Conservation (phyloP, 1,139 yeast genomes). For the Nakaseomyces glabratus region DNA sequence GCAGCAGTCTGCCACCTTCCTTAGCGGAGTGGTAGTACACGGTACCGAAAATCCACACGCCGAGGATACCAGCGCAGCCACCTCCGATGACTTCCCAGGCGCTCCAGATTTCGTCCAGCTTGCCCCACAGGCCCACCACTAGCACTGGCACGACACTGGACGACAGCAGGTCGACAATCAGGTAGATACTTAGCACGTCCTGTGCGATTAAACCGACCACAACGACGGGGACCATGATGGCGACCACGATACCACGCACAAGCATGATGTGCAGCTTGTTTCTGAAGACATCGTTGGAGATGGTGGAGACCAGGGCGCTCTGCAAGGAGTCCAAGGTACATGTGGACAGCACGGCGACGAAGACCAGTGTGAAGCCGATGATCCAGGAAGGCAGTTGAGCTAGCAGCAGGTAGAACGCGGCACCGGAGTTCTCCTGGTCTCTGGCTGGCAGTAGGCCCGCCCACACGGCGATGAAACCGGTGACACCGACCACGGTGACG, state of each 20-base stretch:
- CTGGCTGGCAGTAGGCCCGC: slow-evolving; percentile 59
- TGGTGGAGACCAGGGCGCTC: slow-evolving; percentile 79
- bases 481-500: slow-evolving; percentile 64
- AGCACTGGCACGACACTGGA: slow-evolving; percentile 81
- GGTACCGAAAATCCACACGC: slow-evolving; percentile 76
- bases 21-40: slow-evolving; percentile 61
- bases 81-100: slow-evolving; percentile 79
- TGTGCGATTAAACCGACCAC: slow-evolving; percentile 80
- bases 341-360: slow-evolving; percentile 64
- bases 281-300: slow-evolving; percentile 83
- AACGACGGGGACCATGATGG: slow-evolving; percentile 74
- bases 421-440: slow-evolving; percentile 51
- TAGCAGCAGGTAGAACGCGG: slow-evolving; percentile 60
- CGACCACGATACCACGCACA: slow-evolving; percentile 61
- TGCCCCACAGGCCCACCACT: slow-evolving; percentile 64
- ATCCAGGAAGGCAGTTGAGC: slow-evolving; percentile 81
- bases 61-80: slow-evolving; percentile 72
- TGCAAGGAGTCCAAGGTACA: slow-evolving; percentile 87
- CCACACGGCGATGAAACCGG: slow-evolving; percentile 91
- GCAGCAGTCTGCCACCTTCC: slow-evolving; percentile 65
- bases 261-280: slow-evolving; percentile 61
- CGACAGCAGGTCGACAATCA: slow-evolving; percentile 84
- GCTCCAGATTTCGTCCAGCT: slow-evolving; percentile 55
- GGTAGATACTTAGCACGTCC: slow-evolving; percentile 73
- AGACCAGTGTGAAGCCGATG: slow-evolving; percentile 71